Evolutionary conservation across 2,329 filamentous ascomycete species (phyloP).

Genomic region (Penicillium sp.): DNA sequence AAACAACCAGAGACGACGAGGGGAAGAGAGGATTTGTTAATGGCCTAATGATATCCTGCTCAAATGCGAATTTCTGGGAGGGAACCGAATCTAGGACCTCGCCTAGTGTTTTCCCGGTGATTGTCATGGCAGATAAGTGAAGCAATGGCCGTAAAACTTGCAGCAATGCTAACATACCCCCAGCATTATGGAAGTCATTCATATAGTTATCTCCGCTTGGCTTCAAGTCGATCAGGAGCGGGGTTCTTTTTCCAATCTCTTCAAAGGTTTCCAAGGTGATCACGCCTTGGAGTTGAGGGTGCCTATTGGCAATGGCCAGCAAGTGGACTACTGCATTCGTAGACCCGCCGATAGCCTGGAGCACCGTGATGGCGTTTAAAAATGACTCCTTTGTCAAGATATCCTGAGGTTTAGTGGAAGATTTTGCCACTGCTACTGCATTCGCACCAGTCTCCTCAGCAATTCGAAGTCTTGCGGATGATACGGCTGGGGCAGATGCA

Average conservation of each 20-base stretch:
- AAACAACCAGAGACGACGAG: slow-evolving; percentile 50
- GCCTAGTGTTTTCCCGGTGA: slow-evolving; percentile 54
- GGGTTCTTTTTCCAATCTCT: slow-evolving; percentile 52
- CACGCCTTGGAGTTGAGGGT: slow-evolving; percentile 51
- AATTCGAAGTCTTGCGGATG: slow-evolving; percentile 55
- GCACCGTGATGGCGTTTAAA: slow-evolving; percentile 57
- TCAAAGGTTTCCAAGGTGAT: slow-evolving; percentile 54
- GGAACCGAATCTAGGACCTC: slow-evolving; percentile 49
- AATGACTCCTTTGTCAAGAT: slow-evolving; percentile 54
- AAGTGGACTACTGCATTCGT: slow-evolving; percentile 62
- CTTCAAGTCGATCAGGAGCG: slow-evolving; percentile 57
- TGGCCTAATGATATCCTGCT: slow-evolving; percentile 49
- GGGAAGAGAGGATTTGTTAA: slow-evolving; percentile 52
- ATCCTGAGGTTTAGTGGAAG: slow-evolving; percentile 48
- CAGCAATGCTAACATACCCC: slow-evolving; percentile 55
- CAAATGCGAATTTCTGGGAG: slow-evolving; percentile 48
- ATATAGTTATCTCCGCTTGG: slow-evolving; percentile 60
- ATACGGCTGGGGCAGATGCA: slow-evolving; percentile 59
- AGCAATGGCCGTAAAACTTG: slow-evolving; percentile 53
- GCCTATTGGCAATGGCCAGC: slow-evolving; percentile 58
- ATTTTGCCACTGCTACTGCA: slow-evolving; percentile 50
- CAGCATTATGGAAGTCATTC: slow-evolving; percentile 60
- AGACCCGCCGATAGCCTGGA: slow-evolving; percentile 61
- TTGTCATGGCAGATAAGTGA: slow-evolving; percentile 51
- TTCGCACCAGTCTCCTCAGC: slow-evolving; percentile 59